Evolutionary conservation across 139 green algal species (phyloP), one percentile per base, ranked within the genome.

Genomic region (Chlamydomonas sp.): DNA sequence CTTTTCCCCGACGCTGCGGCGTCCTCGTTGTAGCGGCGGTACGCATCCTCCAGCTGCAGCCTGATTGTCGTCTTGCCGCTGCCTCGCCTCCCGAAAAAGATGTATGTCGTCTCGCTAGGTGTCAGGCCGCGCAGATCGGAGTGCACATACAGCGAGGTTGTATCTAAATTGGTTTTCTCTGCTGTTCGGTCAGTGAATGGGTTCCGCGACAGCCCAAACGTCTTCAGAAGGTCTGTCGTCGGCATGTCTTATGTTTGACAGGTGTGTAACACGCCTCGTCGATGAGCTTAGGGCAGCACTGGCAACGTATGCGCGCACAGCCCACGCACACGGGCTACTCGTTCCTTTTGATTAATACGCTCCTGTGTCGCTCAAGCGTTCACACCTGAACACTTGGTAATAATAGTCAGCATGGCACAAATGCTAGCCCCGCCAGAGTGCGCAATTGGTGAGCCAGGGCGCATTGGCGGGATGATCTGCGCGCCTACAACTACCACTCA

Each of bases 31-130:
- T 95, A 92, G 5, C 91, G 71, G 63, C 86, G 72, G 77, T 98
- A 98, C 3, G 93, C 94, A 16, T 90, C 83, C 88, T 96, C 92
- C 91, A 98, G 96, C 93, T 96, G 93, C 90, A 95, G 61, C 4
- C 85, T 66, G 69, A 98, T 97, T 31, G 96, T 98, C 63, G 96
- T 98, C 87, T 98, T 98, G 82, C 96, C 96, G 63, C 80, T 92
- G 15, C 96, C 93, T 3, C 93, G 68, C 64, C 89, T 86, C 60
- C 93, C 93, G 72, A 95, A 95, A 87, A 95, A 94, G 31, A 98
- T 88, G 88, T 98, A 98, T 0, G 96, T 98, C 0, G 93, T 97
- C 60, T 98, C 95, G 88, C 91, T 96, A 10, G 96, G 95, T 18
- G 83, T 83, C 77, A 98, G 97, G 14, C 92, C 94, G 6, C 95